Evolutionary conservation across 148 eudicot genomes (phyloP).

Genomic region (Pharnaceum exiguum): DNA sequence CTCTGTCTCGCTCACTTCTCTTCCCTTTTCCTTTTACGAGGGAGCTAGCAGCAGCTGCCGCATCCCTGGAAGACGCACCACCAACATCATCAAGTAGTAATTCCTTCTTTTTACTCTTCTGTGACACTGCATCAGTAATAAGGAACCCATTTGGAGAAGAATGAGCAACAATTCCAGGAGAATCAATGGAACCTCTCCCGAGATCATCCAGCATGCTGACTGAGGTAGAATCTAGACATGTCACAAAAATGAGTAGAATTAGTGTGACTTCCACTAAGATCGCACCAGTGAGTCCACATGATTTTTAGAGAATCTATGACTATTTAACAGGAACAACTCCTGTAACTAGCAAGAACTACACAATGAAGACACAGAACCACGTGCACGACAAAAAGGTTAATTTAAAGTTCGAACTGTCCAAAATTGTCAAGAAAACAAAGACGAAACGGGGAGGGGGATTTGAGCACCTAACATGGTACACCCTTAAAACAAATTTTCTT

Average conservation of each 20-base stretch:
- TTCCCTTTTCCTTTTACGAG: conserved; percentile 25
- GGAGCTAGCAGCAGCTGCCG: conserved; percentile 11
- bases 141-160: conserved; percentile 20
- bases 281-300: too few species aligned
- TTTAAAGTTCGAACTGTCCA: too few species aligned
- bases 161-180: conserved; percentile 18
- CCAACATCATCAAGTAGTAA: conserved; percentile 34
- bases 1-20: conserved; percentile 28
- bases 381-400: too few species aligned
- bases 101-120: conserved; percentile 28
- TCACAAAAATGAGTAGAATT: neutral
- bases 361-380: too few species aligned
- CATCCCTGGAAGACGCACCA: conserved; percentile 18
- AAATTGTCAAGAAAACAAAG: too few species aligned
- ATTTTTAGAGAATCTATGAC: too few species aligned
- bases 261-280: too few species aligned
- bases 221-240: conserved; percentile 22
- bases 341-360: too few species aligned
- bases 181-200: conserved; percentile 23
- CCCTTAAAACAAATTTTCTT: too few species aligned
- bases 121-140: conserved; percentile 15
- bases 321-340: too few species aligned
- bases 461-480: too few species aligned
- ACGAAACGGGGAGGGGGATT: too few species aligned
- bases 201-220: conserved; percentile 22